phyloP scores from a whole-genome alignment of 768 basidiomycete species.

The Terana coerulea region DNA sequence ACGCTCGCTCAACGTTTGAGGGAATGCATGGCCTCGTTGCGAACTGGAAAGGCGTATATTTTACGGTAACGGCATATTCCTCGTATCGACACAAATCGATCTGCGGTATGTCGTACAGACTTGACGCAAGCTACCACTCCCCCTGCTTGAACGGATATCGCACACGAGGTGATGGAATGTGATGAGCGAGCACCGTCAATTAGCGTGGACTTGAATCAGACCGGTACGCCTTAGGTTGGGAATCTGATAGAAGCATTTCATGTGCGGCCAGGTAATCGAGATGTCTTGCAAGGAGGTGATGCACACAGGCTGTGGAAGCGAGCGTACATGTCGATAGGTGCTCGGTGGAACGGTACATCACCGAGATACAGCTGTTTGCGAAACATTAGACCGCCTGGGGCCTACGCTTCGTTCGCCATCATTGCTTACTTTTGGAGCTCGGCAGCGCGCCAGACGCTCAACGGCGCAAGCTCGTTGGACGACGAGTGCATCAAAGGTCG shows the following conservation, averaged over 20 bases:
- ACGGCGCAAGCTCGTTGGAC: no score
- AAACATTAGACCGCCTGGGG: no score
- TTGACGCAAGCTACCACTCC: not conserved
- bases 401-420: no score
- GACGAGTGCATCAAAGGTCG: no score
- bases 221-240: conserved; percentile 3
- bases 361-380: no score
- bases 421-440: no score
- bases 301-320: not conserved
- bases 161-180: conserved; percentile 22
- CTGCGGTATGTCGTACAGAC: conserved; percentile 8
- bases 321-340: no score
- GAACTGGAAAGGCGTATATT: conserved; percentile 2
- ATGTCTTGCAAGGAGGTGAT: conserved; percentile 9
- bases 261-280: conserved; percentile 19
- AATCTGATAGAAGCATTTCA: conserved; percentile 27
- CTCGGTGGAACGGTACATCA: not conserved
- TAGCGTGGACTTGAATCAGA: conserved; percentile 5
- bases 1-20: conserved; percentile 8
- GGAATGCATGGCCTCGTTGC: conserved; percentile 6
- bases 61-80: conserved; percentile 1
- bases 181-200: not conserved
- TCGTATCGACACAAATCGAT: conserved; percentile 11
- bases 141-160: conserved; percentile 12
- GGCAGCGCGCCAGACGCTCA: no score